Evolutionary conservation across 768 basidiomycete genomes (phyloP), one percentile per base, ranked within the genome.

Genomic region (Lactifluus subvellereus): DNA sequence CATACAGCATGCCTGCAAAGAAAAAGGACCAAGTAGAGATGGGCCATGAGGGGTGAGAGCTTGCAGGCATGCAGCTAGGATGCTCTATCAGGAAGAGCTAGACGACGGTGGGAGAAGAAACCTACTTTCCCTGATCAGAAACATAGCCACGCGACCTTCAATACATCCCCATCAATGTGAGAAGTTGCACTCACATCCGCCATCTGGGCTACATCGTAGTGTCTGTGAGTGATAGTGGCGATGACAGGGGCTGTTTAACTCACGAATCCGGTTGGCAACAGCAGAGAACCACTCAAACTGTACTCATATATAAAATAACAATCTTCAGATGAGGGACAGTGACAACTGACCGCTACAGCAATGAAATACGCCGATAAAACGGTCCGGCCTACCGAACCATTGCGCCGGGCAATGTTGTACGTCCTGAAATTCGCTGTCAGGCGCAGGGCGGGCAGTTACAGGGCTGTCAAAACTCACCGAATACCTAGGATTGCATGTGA

Each of bases 1-100:
- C 87, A 70, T 82, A 88, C 11, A 77, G 56, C 61, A 87, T 85
- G 9, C 82, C 78, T 27, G 82, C 69, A 3, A 81, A 75, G 68
- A 88, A 88, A 73, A 81, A 85, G 6, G 79, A 60, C 81, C 84
- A 88, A 42, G 80, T 82, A 0, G 80, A 75, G 16, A 77, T 64
- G 45, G 65, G 60, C 16, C 9, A 13, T 3, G 61, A 16, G 13
- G 63, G 66, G 42, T 58, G 69, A 61, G 62, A 52, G 59, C 68
- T 62, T 73, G 66, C 72, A 77, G 59, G 76, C 67, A 77, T 75
- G 67, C 86, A 88, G 65, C 86, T 87, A 64, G 13, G 42, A 33
- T 2, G 30, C 32, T 27, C 16, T 10, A 18, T 43, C 50, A 27
- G 27, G 27, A 27, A 27, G 27, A 2, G 27, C 27, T 27, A 27